A percentile compares a stretch with the other conserved stretches of the same genome.
Evolutionary conservation across 768 basidiomycete genomes (phyloP).

Genomic region (Suillus subluteus): DNA sequence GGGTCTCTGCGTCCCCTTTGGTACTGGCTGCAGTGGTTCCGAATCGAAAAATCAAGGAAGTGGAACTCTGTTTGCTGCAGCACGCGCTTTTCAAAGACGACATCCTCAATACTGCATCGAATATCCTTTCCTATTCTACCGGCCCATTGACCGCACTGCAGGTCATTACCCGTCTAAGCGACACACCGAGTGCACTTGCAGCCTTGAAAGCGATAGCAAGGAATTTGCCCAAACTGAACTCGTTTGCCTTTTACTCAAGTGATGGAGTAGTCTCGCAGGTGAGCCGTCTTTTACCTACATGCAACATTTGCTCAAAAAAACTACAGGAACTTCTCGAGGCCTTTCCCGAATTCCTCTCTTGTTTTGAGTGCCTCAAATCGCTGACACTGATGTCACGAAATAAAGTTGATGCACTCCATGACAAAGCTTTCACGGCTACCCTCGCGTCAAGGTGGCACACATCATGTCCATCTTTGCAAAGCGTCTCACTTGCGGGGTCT

Average conservation of each 20-base stretch:
- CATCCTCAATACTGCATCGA: conserved; percentile 25
- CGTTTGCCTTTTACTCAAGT: conserved; percentile 28
- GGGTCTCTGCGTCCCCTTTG: conserved; percentile 29
- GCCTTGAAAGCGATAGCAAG: conserved; percentile 25
- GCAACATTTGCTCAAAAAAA: not conserved
- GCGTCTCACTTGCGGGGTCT: conserved; percentile 24
- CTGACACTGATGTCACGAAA: conserved; percentile 30
- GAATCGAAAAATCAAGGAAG: conserved; percentile 24
- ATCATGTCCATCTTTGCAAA: conserved; percentile 26
- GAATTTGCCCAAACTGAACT: conserved; percentile 22
- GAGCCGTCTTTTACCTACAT: conserved; percentile 1
- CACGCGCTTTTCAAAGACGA: conserved; percentile 29
- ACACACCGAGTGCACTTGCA: conserved; percentile 20
- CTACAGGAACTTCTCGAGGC: conserved; percentile 27
- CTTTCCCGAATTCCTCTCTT: conserved; percentile 24
- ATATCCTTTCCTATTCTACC: conserved; percentile 25
- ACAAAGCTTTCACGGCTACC: conserved; percentile 11
- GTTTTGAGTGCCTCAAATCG: conserved; percentile 24
- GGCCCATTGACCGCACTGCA: conserved; percentile 26
- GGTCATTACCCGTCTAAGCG: conserved; percentile 24
- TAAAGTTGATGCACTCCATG: conserved; percentile 22
- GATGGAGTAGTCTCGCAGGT: conserved; percentile 28
- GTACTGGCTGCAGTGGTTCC: conserved; percentile 31
- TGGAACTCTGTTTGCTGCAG: conserved; percentile 29
- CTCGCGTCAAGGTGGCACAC: conserved; percentile 25